phyloP scores from a whole-genome alignment of 306 rosid genomes.

The Comarum palustre region DNA sequence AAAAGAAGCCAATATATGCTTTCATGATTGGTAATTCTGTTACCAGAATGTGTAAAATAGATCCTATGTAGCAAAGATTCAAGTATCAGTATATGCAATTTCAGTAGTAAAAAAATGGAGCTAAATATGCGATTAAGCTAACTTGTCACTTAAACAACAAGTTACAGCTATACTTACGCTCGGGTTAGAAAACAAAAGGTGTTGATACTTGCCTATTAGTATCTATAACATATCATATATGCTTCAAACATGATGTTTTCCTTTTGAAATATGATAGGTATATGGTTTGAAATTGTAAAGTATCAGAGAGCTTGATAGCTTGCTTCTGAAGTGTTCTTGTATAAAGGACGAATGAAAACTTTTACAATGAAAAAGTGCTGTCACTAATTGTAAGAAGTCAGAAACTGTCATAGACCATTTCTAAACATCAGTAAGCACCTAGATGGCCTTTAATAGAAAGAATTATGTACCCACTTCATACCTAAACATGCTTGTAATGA shows the following conservation, averaged over 20 bases:
- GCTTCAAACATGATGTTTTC: background rate
- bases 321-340: background rate
- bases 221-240: background rate
- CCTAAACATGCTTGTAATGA: conserved; percentile 97
- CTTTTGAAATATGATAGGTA: background rate
- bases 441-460: conserved; percentile 12
- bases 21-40: background rate
- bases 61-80: background rate
- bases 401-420: background rate
- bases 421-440: background rate
- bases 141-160: background rate
- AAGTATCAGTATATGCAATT: background rate
- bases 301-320: background rate
- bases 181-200: too few relatives aligned
- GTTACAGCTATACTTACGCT: background rate
- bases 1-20: background rate
- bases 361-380: background rate
- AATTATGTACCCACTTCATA: conserved; percentile 31
- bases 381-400: background rate
- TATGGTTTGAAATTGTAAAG: background rate
- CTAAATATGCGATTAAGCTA: background rate
- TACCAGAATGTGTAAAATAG: background rate
- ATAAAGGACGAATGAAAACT: background rate
- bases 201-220: too few relatives aligned
- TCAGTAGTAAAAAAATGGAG: background rate